Conservation (phyloP, 352 stramenopile genomes). For the Phytophthora pinifolia region DNA sequence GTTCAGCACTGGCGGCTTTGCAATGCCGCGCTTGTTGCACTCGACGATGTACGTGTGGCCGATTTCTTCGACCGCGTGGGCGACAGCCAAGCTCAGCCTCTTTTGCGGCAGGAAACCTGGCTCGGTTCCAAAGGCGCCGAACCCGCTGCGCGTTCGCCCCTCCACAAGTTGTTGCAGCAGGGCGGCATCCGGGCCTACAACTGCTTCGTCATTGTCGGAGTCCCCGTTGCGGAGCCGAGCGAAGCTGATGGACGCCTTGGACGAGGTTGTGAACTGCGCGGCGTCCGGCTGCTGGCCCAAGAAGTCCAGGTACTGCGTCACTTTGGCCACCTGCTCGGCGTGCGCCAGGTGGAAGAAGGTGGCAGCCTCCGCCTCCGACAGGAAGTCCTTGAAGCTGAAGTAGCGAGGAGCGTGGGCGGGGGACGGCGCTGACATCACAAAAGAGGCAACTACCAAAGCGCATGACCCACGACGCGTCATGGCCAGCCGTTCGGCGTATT, state of each 20-base stretch:
- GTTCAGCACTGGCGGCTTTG: slow-evolving; percentile 59
- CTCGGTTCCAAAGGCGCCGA: slow-evolving; percentile 72
- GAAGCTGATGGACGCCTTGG: slow-evolving; percentile 55
- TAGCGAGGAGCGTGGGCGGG: slow-evolving; percentile 23
- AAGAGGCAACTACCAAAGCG: slow-evolving; percentile 14
- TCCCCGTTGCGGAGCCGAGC: slow-evolving; percentile 18
- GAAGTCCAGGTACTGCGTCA: slow-evolving; percentile 68
- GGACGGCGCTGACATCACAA: neutral
- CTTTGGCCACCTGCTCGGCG: slow-evolving; percentile 51
- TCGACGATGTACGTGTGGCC: slow-evolving; percentile 73
- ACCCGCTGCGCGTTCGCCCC: slow-evolving; percentile 62
- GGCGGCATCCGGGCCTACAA: slow-evolving; percentile 5
- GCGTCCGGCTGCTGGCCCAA: slow-evolving; percentile 45
- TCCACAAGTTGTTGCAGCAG: slow-evolving; percentile 41
- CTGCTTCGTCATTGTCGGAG: neutral
- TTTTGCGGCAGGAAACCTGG: slow-evolving; percentile 62
- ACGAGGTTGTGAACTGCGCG: slow-evolving; percentile 54
- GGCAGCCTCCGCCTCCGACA: slow-evolving; percentile 43
- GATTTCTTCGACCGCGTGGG: slow-evolving; percentile 50
- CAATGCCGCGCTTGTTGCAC: slow-evolving; percentile 42
- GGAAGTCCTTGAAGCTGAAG: slow-evolving; percentile 71
- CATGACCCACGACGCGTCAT: slow-evolving; percentile 22
- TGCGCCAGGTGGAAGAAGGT: slow-evolving; percentile 59
- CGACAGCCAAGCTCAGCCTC: slow-evolving; percentile 63
- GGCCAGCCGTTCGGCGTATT: slow-evolving; percentile 20